These are phyloP conservation scores for Colletotrichum chlorophyti DNA, from an alignment of 2,329 filamentous ascomycete species.

Conservation along the genomic window DNA sequence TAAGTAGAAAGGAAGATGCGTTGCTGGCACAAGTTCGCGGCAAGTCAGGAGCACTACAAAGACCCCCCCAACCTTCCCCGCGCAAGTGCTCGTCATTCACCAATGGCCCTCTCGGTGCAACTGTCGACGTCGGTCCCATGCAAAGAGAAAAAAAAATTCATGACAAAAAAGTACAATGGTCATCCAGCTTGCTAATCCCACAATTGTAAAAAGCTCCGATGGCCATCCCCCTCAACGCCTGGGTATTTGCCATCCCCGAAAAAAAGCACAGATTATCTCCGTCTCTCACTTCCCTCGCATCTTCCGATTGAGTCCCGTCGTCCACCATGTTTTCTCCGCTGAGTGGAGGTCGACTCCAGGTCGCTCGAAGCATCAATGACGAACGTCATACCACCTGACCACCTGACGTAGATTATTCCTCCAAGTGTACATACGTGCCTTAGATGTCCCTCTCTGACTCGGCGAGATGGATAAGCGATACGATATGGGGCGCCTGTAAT, in stretches of 20 bases:
- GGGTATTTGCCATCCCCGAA: constrained; percentile 28
- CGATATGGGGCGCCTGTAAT: constrained; percentile 14
- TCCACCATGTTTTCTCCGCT: no score
- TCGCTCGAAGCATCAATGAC: no score
- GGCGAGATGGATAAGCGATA: constrained; percentile 17
- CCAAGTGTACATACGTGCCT: neutral
- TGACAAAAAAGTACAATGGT: neutral
- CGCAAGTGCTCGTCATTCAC: no score
- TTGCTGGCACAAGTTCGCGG: no score
- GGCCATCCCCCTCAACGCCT: constrained; percentile 22
- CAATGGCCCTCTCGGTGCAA: no score
- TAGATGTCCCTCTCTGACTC: constrained; percentile 18
- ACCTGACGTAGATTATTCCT: no score
- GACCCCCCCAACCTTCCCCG: no score
- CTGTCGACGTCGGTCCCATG: neutral
- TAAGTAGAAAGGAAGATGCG: no score
- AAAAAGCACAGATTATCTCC: constrained; percentile 13
- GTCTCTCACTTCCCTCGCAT: neutral
- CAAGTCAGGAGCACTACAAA: no score
- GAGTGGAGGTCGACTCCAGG: neutral
- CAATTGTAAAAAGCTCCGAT: neutral
- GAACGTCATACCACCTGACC: no score
- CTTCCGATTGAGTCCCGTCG: neutral
- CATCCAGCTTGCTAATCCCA: constrained; percentile 3
- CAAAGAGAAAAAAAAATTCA: neutral